Base-by-base conservation (phyloP, 768 basidiomycete species). In the Termitomyces sp. region DNA sequence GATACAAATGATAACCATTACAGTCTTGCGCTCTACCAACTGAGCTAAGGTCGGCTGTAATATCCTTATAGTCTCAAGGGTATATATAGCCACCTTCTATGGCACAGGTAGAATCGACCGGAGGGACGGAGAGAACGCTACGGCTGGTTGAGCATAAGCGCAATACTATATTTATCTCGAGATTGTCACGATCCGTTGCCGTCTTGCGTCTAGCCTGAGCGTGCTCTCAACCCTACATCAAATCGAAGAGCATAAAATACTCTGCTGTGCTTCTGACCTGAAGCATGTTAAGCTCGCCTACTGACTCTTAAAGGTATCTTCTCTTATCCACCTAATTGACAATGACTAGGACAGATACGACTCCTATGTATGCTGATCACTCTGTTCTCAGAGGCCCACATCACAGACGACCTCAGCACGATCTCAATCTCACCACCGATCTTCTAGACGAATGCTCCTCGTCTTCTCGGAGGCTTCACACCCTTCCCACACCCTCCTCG, bases 21-120 rank as follows among this genome's bases (percentile, higher is more conserved):
- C 59, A 63, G 59, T 63, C 62, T 63, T 43, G 45, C 62, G 62
- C 62, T 63, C 62, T 63, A 47, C 62, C 62, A 63, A 54, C 57
- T 59, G 57, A 63, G 62, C 62, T 63, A 63, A 51, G 42, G 60
- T 50, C 56, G 49, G 56, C 17, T 52, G 3, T 25, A 25, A 25
- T 25, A 25, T 25, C 1, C 1, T 25, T 25, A 25, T 25, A 25
- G 25, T 25, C 25, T 25, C 25, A 25, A 25, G 25, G 25, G 25
- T 25, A 25, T 25, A 25, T 25, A 25, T 25, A 25, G 25, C 25
- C 25, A 25, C 25, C 25, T 25, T 25, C 25, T 25, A 25, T 25
- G 25, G 25, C 25, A 25, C 25, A 25, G 25, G 25, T 25, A 25
- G 25, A 25, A 25, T 25, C 25, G 25, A 25, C 25, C 25, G 25